phyloP scores from a whole-genome alignment of 306 rosid genomes.

The Vigna angularis region DNA sequence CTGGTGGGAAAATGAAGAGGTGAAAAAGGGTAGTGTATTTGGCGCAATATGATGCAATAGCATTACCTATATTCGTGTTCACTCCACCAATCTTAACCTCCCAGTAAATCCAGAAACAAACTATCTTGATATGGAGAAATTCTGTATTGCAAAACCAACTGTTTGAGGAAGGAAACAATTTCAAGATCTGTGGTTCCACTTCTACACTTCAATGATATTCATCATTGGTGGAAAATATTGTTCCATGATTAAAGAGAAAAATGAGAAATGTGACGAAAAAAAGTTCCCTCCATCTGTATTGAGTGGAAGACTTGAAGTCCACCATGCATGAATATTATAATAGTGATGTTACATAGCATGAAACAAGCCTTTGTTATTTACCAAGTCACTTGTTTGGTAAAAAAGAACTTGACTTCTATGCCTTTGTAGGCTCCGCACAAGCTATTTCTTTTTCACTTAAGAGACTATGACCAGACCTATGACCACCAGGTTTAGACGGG shows the following conservation, averaged over 20 bases:
- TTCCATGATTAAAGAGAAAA: background rate
- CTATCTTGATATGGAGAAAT: conserved; percentile 12
- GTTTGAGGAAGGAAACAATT: background rate
- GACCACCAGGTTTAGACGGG: conserved; percentile 9
- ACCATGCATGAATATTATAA: conserved; percentile 18
- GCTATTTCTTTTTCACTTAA: background rate
- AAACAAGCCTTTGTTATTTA: conserved; percentile 27
- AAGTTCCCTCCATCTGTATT: conserved; percentile 3
- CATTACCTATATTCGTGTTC: background rate
- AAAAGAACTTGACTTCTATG: background rate
- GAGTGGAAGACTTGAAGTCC: conserved; percentile 13
- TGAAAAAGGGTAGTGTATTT: conserved; percentile 21
- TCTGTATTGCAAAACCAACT: background rate
- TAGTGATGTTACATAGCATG: conserved; percentile 4
- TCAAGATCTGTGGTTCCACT: conserved; percentile 5
- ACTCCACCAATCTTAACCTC: background rate
- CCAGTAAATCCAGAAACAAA: background rate
- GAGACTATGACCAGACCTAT: conserved; percentile 13
- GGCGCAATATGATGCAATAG: background rate
- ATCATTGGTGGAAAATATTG: background rate
- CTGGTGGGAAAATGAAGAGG: background rate
- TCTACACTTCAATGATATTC: background rate
- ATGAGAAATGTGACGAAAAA: background rate
- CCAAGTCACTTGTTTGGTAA: conserved; percentile 7
- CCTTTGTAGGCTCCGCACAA: conserved; percentile 14